A percentile compares a stretch with the other conserved stretches of the same genome.
phyloP scores from a whole-genome alignment of 164 flowering plant species.

The Vitis amurensis region DNA sequence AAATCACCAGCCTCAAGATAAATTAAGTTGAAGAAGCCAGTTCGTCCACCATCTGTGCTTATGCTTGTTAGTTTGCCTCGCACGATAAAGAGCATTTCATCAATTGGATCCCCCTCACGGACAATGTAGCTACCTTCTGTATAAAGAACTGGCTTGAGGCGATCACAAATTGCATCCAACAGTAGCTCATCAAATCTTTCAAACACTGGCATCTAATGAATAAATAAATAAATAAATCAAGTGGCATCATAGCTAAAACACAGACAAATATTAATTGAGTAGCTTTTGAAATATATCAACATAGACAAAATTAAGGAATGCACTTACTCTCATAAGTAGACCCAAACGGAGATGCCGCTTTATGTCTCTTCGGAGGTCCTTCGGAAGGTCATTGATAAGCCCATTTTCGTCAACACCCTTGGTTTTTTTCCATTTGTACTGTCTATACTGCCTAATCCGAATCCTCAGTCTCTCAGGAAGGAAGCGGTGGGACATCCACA shows the following conservation, averaged over 20 bases:
- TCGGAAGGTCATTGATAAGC: constrained; percentile 8
- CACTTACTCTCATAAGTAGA: constrained; percentile 11
- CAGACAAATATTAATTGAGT: no score
- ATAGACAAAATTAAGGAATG: not conserved
- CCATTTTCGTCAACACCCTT: constrained; percentile 12
- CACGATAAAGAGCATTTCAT: constrained; percentile 2
- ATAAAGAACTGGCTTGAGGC: constrained; percentile 1
- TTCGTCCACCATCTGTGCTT: not conserved
- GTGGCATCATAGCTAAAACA: no score
- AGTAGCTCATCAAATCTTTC: not conserved
- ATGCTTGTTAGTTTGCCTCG: not conserved
- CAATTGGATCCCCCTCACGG: constrained; percentile 4
- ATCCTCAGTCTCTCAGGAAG: constrained; percentile 4
- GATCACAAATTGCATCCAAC: not conserved
- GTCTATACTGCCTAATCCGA: constrained; percentile 3
- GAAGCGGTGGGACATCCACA: constrained; percentile 4
- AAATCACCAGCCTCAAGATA: not conserved
- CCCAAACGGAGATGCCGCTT: constrained; percentile 14
- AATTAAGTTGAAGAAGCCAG: not conserved
- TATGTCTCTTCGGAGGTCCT: constrained; percentile 1
- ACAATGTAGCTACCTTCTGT: not conserved
- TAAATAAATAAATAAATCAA: no score
- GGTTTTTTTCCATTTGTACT: constrained; percentile 3
- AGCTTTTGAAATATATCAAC: not conserved
- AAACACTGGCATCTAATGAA: constrained; percentile 1